These are phyloP conservation scores for Senna siamea DNA, from an alignment of 306 rosid genomes.

Conservation along the genomic window DNA sequence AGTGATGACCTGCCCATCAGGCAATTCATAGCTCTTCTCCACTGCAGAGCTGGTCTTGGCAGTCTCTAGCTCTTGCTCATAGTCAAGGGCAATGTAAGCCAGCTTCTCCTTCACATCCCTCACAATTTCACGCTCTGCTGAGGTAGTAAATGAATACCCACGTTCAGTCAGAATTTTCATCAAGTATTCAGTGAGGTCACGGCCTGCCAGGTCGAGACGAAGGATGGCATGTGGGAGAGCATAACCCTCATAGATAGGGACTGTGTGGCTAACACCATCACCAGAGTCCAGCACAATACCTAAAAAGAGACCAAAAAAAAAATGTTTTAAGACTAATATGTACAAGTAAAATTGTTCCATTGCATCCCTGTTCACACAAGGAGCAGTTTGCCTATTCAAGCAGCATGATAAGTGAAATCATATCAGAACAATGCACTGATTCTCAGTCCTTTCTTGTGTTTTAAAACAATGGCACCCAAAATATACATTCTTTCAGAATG, in stretches of 20 bases:
- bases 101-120: slow-evolving; percentile 97
- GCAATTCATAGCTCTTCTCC: slow-evolving; percentile 98
- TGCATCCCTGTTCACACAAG: too few species aligned
- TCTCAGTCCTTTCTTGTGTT: background rate
- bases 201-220: slow-evolving; percentile 98
- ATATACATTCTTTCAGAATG: background rate
- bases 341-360: background rate
- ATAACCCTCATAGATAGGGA: slow-evolving; percentile 96
- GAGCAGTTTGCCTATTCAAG: too few species aligned
- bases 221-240: slow-evolving; percentile 99
- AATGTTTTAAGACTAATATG: slow-evolving; percentile 6
- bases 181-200: slow-evolving; percentile 93
- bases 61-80: slow-evolving; percentile 87
- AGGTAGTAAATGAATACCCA: slow-evolving; percentile 94
- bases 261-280: slow-evolving; percentile 99
- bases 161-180: slow-evolving; percentile 98
- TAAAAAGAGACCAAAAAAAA: slow-evolving; percentile 39
- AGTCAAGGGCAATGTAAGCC: slow-evolving; percentile 90
- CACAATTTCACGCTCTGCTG: slow-evolving; percentile 99
- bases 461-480: background rate
- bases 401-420: too few species aligned
- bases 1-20: slow-evolving; percentile 97
- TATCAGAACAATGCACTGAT: background rate
- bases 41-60: slow-evolving; percentile 90
- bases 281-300: slow-evolving; percentile 99